Conservation (phyloP, 208 protist species). For the Trypanosoma avium region DNA sequence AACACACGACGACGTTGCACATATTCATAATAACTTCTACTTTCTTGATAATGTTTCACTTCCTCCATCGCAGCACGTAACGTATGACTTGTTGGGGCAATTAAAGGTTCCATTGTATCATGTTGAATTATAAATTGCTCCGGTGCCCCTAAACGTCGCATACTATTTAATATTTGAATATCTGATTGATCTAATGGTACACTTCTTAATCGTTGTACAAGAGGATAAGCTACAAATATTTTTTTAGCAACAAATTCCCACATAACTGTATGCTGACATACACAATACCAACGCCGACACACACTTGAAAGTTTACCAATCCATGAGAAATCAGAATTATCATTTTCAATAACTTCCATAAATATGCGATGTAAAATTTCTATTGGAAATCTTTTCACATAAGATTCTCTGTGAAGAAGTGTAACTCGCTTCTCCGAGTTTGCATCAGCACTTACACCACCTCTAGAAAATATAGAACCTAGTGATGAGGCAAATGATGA, state of each 20-base stretch:
- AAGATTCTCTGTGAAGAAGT: neutral
- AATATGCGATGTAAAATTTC: slow-evolving; percentile 70
- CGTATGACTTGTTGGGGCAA: slow-evolving; percentile 37
- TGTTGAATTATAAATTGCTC: slow-evolving; percentile 46
- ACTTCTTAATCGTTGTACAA: slow-evolving; percentile 44
- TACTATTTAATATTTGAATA: slow-evolving; percentile 42
- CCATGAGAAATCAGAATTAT: slow-evolving; percentile 43
- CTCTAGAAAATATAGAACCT: neutral
- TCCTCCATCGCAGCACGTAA: slow-evolving; percentile 50
- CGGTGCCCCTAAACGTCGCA: slow-evolving; percentile 42
- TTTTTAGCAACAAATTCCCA: slow-evolving; percentile 71
- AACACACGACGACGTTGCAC: slow-evolving; percentile 61
- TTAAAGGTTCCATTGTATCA: slow-evolving; percentile 41
- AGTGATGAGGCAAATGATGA: slow-evolving; percentile 15
- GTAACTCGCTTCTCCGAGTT: neutral
- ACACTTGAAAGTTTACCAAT: slow-evolving; percentile 63
- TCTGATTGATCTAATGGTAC: slow-evolving; percentile 46
- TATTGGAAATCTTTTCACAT: slow-evolving; percentile 49
- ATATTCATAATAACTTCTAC: slow-evolving; percentile 68
- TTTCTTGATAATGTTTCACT: slow-evolving; percentile 52
- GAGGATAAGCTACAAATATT: slow-evolving; percentile 74
- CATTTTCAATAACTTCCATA: slow-evolving; percentile 55
- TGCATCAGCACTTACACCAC: neutral
- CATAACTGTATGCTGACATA: slow-evolving; percentile 59
- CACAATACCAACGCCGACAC: slow-evolving; percentile 48